phyloP scores from a whole-genome alignment of 108 stramenopile genomes.

The Discostella pseudostelligera region DNA sequence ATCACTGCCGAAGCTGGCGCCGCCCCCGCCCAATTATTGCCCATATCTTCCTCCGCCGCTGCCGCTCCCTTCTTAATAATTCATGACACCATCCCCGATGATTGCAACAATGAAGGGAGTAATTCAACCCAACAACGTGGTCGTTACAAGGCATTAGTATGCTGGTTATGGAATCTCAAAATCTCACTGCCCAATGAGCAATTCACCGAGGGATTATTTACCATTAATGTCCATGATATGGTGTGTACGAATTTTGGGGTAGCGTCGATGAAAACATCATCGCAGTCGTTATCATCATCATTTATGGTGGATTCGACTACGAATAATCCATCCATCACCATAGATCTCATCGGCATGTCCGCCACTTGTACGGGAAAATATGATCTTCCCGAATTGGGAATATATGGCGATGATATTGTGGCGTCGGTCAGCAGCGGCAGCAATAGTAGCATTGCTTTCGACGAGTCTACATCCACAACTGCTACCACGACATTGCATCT shows the following conservation, averaged over 20 bases:
- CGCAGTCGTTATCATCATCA: conserved; percentile 3
- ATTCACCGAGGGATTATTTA: conserved; percentile 47
- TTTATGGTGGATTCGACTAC: neutral
- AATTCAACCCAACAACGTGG: conserved; percentile 5
- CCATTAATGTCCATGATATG: conserved; percentile 20
- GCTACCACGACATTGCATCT: neutral
- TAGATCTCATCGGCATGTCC: conserved; percentile 29
- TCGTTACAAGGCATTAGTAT: conserved; percentile 60
- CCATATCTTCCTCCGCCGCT: neutral
- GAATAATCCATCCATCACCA: conserved; percentile 1
- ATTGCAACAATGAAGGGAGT: conserved; percentile 3
- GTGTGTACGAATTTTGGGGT: neutral
- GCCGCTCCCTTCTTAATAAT: neutral
- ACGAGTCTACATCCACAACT: neutral
- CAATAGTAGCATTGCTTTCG: neutral
- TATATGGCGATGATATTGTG: conserved; percentile 48
- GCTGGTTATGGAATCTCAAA: conserved; percentile 63
- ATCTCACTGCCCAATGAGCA: conserved; percentile 53
- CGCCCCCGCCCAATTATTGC: neutral
- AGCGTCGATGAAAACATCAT: conserved; percentile 2
- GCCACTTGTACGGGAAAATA: conserved; percentile 65
- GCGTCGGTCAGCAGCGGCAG: conserved; percentile 5
- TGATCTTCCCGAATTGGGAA: conserved; percentile 42
- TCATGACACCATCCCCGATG: neutral
- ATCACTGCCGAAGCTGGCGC: too few species aligned